phyloP scores from a whole-genome alignment of 1,284 basidiomycete species.

The Boletus sp. region DNA sequence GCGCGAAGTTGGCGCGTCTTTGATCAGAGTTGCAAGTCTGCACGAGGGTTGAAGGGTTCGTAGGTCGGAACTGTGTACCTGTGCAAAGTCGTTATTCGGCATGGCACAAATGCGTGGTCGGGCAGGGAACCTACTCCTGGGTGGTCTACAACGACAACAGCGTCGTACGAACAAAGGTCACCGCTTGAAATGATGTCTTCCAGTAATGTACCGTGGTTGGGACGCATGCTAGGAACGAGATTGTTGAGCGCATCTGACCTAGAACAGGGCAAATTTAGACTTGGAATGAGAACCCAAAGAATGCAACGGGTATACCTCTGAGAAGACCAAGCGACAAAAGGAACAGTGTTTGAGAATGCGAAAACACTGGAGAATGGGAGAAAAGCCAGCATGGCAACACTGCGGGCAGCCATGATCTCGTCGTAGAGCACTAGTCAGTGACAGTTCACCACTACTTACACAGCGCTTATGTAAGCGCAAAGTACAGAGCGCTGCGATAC shows the following conservation, averaged over 20 bases:
- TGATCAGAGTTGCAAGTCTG: constrained; percentile 44
- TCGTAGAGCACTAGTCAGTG: not conserved
- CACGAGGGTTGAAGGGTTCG: constrained; percentile 52
- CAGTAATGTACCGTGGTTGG: constrained; percentile 36
- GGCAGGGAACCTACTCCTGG: constrained; percentile 51
- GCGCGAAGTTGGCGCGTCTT: constrained; percentile 47
- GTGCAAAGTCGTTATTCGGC: constrained; percentile 2
- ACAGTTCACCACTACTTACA: not conserved
- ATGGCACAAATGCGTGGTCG: not conserved
- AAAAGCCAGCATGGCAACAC: constrained; percentile 34
- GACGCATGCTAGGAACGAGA: constrained; percentile 34
- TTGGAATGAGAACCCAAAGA: not conserved
- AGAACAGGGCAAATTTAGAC: not conserved
- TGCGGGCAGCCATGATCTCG: constrained; percentile 23
- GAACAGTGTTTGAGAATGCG: constrained; percentile 57
- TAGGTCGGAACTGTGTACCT: constrained; percentile 71
- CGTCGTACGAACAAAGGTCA: constrained; percentile 58
- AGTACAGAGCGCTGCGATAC: too few species aligned
- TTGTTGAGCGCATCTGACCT: constrained; percentile 48
- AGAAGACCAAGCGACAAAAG: constrained; percentile 70
- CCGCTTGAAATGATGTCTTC: constrained; percentile 42
- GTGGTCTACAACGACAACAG: constrained; percentile 62
- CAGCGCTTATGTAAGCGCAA: constrained; percentile 23
- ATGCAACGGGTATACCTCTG: constrained; percentile 39
- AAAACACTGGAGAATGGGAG: constrained; percentile 39